A percentile compares a stretch with the other conserved stretches of the same genome.
These are phyloP conservation scores for Sporothrix pallida DNA, from an alignment of 2,329 filamentous ascomycete genomes.

Conservation along the genomic window DNA sequence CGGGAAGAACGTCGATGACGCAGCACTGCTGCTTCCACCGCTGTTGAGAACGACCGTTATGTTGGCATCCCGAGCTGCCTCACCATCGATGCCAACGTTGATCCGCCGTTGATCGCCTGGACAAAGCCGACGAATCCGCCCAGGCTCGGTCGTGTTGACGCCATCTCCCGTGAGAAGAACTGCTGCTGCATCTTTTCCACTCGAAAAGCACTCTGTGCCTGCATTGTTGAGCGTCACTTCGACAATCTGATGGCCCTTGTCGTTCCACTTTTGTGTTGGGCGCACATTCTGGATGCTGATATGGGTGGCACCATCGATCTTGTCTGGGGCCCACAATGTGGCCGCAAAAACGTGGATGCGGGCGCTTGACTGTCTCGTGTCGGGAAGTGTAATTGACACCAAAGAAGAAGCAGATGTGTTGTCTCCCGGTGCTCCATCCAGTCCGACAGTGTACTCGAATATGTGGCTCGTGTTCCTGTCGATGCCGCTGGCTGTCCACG, in stretches of 20 bases:
- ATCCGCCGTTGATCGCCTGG: constrained; percentile 52
- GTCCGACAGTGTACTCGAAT: constrained; percentile 51
- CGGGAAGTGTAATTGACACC: constrained; percentile 49
- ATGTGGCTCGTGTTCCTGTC: constrained; percentile 54
- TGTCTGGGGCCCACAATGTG: constrained; percentile 43
- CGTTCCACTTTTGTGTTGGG: constrained; percentile 52
- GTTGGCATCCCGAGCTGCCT: constrained; percentile 23
- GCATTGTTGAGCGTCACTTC: constrained; percentile 50
- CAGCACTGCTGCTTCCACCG: background rate
- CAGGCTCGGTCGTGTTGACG: constrained; percentile 53
- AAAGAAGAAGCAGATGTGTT: constrained; percentile 46
- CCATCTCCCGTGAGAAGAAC: constrained; percentile 44
- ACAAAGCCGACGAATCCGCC: constrained; percentile 49
- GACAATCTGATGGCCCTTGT: constrained; percentile 47
- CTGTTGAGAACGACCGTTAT: constrained; percentile 1
- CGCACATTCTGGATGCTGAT: constrained; percentile 48
- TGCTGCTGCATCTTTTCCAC: constrained; percentile 42
- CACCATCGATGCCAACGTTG: constrained; percentile 33
- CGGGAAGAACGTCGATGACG: background rate
- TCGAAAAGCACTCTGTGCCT: constrained; percentile 45
- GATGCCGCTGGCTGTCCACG: constrained; percentile 49
- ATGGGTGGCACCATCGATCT: constrained; percentile 35
- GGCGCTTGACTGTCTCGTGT: constrained; percentile 25
- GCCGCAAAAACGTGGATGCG: constrained; percentile 53
- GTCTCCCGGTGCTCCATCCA: constrained; percentile 39